Percentiles rank a stretch among this genome's conserved stretches.
These are phyloP conservation scores for Mucor saturninus DNA, from an alignment of 371 early-diverging fungal species.

Conservation along the genomic window DNA sequence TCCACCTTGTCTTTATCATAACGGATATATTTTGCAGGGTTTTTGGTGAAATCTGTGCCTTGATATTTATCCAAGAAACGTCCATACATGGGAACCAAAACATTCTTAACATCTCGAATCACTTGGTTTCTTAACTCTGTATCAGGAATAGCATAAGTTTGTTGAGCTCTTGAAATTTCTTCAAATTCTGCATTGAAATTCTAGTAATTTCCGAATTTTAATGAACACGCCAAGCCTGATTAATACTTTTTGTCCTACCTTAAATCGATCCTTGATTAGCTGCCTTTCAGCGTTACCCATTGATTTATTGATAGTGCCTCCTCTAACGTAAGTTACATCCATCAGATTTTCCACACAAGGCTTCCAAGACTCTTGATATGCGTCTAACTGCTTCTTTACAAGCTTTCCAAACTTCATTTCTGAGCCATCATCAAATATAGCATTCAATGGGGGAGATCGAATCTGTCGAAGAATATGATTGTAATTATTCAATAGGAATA, in stretches of 20 bases:
- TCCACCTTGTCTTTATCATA: slow-evolving; percentile 75
- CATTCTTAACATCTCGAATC: slow-evolving; percentile 73
- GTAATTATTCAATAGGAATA: slow-evolving; percentile 87
- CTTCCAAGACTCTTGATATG: slow-evolving; percentile 79
- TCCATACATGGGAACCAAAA: slow-evolving; percentile 81
- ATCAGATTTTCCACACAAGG: slow-evolving; percentile 71
- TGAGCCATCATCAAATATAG: slow-evolving; percentile 58
- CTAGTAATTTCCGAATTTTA: slow-evolving; percentile 9
- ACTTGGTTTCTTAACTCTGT: slow-evolving; percentile 73
- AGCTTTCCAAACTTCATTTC: slow-evolving; percentile 66
- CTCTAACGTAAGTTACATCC: slow-evolving; percentile 76
- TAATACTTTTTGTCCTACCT: slow-evolving; percentile 34
- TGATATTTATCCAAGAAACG: slow-evolving; percentile 75
- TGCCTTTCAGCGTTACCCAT: slow-evolving; percentile 74
- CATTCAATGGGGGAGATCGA: slow-evolving; percentile 60
- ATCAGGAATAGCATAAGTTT: slow-evolving; percentile 84
- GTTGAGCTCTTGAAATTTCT: slow-evolving; percentile 72
- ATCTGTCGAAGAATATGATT: slow-evolving; percentile 75
- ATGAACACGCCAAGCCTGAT: slow-evolving; percentile 8
- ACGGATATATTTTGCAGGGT: slow-evolving; percentile 81
- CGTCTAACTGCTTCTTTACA: slow-evolving; percentile 62
- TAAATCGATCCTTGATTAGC: slow-evolving; percentile 82
- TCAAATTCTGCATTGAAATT: slow-evolving; percentile 87
- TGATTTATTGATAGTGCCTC: slow-evolving; percentile 63
- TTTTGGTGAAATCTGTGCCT: slow-evolving; percentile 76